Base-by-base conservation (phyloP, 805 yeast genomes). In the Metschnikowia kunwiensis region DNA sequence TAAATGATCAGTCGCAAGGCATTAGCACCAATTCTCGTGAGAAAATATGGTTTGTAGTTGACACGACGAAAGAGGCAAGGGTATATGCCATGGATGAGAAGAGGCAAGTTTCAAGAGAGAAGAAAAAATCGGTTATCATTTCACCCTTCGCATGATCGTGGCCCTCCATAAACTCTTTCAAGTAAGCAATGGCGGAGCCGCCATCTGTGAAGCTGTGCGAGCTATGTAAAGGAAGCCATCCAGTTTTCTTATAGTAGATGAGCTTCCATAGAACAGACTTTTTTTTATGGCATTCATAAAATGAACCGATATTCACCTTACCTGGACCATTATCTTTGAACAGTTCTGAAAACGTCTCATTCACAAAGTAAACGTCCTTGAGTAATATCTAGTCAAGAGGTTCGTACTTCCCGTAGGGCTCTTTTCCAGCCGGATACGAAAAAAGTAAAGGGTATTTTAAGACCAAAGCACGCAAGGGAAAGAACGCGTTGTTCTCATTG, bases 121-220 rank as follows among this genome's bases (percentile, higher is more conserved):
- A 40, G 12, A 40, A 30, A 5, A 25, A 23, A 10, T 32, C 36
- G 17, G 10, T 9, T 7, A 20, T 23, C 17, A 21, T 18, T 13
- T 14, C 14, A 14, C 24, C 15, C 8, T 19, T 17, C 12, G 18
- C 27, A 12, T 19, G 32, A 30, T 40, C 36, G 20, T 36, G 30
- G 4, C 25, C 28, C 21, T 40, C 44, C 15, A 40, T 40, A 17
- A 36, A 27, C 6, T 40, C 44, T 13, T 40, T 36, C 15, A 40
- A 20, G 18, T 36, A 40, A 3, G 44, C 40, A 24, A 32, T 24
- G 14, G 36, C 31, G 7, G 44, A 36, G 11, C 44, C 44, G 2
- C 40, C 44, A 20, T 40, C 44, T 7, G 44, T 40, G 33, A 29
- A 29, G 8, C 32, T 15, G 13, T 40, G 44, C 6, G 44, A 32